Conservation (phyloP, 1,284 basidiomycete species). For the Sphaerobolus stellatus region DNA sequence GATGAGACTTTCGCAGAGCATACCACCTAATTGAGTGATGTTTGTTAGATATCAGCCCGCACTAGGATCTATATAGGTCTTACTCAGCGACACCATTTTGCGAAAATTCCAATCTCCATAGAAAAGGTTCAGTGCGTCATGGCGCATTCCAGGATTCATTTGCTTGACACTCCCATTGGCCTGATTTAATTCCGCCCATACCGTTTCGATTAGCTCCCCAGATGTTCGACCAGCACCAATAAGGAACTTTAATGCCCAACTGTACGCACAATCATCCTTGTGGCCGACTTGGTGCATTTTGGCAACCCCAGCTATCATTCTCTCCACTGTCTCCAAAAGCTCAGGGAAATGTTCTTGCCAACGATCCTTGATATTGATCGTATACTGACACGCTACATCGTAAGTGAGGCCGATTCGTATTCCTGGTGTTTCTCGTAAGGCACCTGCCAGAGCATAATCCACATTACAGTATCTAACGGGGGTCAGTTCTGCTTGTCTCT, state of each 20-base stretch:
- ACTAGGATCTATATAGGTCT: too few species aligned
- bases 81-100: too few species aligned
- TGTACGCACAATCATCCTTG: slow-evolving; percentile 18
- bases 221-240: slow-evolving; percentile 23
- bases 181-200: slow-evolving; percentile 25
- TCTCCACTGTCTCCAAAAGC: slow-evolving; percentile 4
- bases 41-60: too few species aligned
- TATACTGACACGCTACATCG: slow-evolving; percentile 17
- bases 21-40: too few species aligned
- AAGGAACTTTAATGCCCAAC: slow-evolving; percentile 19
- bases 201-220: slow-evolving; percentile 27
- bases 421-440: not conserved
- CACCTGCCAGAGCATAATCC: slow-evolving; percentile 13
- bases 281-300: slow-evolving; percentile 29
- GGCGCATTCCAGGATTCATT: slow-evolving; percentile 22
- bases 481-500: not conserved
- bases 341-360: slow-evolving; percentile 3
- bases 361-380: slow-evolving; percentile 5
- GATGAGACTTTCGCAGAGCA: too few species aligned
- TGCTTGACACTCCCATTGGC: slow-evolving; percentile 22
- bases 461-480: slow-evolving; percentile 7
- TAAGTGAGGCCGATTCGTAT: slow-evolving; percentile 8
- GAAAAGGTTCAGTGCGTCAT: slow-evolving; percentile 10
- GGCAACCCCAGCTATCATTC: slow-evolving; percentile 17
- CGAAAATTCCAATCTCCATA: slow-evolving; percentile 15